phyloP scores from a whole-genome alignment of 371 early-diverging fungal species.

The Dinochytrium kinnereticum region DNA sequence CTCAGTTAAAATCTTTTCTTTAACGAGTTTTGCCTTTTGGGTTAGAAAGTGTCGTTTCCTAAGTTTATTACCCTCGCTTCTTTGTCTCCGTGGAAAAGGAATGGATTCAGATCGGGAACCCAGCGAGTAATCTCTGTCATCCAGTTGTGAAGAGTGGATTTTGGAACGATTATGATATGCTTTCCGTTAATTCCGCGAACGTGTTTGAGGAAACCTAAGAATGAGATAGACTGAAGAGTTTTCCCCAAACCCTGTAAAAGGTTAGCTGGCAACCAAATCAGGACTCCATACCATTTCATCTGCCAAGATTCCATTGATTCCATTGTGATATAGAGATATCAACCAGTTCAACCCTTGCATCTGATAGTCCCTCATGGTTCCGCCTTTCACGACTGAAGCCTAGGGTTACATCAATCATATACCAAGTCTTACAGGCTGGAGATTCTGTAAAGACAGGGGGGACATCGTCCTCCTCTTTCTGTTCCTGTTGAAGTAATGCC shows the following conservation, averaged over 20 bases:
- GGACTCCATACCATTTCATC: conserved; percentile 93
- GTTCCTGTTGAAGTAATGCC: conserved; percentile 77
- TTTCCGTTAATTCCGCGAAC: conserved; percentile 78
- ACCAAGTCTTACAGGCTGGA: conserved; percentile 69
- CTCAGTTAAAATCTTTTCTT: conserved; percentile 46
- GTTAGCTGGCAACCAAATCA: background rate
- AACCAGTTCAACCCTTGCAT: conserved; percentile 99
- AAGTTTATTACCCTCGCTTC: conserved; percentile 80
- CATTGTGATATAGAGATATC: conserved; percentile 93
- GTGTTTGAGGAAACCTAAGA: conserved; percentile 92
- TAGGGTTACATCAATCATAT: background rate
- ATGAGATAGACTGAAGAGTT: conserved; percentile 97
- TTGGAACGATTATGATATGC: conserved; percentile 96
- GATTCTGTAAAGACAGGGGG: conserved; percentile 84
- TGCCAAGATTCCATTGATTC: conserved; percentile 99
- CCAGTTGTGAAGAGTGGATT: conserved; percentile 99
- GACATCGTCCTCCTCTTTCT: conserved; percentile 58
- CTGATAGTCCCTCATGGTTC: conserved; percentile 95
- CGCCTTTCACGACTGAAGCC: conserved; percentile 78
- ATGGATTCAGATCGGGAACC: conserved; percentile 89
- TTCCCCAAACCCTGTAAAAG: conserved; percentile 92
- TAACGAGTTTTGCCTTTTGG: conserved; percentile 33
- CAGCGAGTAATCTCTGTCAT: conserved; percentile 90
- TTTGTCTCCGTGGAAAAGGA: conserved; percentile 94
- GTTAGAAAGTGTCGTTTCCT: conserved; percentile 10